Base-by-base conservation (phyloP, 176 grass and related monocot genomes). In the Carex kokanica region DNA sequence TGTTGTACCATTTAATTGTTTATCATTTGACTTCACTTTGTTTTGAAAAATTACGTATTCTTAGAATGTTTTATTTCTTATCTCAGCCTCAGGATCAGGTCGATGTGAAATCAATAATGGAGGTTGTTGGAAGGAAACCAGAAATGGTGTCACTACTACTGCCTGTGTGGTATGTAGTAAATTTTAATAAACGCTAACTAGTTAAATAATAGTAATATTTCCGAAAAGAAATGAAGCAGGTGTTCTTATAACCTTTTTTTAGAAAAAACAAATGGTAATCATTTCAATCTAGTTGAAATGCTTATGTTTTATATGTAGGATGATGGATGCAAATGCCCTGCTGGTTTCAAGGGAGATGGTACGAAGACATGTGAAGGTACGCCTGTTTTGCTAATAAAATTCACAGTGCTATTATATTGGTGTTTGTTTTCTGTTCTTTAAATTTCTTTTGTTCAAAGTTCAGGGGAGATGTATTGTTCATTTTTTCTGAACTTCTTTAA, bases 31-130 rank as follows among this genome's bases (percentile, higher is more conserved):
- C 18, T 38, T 79, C 16, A 79, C 53, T n/a, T 12, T n/a, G 2
- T 20, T 21, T 23, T 59, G 29, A 59, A 17, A 43, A 74, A 24
- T 53, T 27, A 52, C 13, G 53, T 29, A 11, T n/a, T 84, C 64
- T 71, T 25, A 84, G 34, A 18, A 21, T 59, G 18, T 60, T 75
- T 49, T 17, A 65, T 25, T 63, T 78, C 27, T 60, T 85, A 55
- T 79, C 91, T 64, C 83, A 97, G 95, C 92, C 90, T 94, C 88
- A 2, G 92, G 90, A 67, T 92, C 88, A 80, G 92, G 90, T 31
- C 80, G 92, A 3, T 97, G 95, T 94, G 90, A 83, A 82, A 91
- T 97, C 77, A 94, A 90, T 82, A 94, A 99, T 78, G 93, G 96
- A 78, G 93, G 96, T 45, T 99, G 96, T 86, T 99, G 96, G 96